Conservation (phyloP, 305 asterid genomes). For the Solanum hybrid region DNA sequence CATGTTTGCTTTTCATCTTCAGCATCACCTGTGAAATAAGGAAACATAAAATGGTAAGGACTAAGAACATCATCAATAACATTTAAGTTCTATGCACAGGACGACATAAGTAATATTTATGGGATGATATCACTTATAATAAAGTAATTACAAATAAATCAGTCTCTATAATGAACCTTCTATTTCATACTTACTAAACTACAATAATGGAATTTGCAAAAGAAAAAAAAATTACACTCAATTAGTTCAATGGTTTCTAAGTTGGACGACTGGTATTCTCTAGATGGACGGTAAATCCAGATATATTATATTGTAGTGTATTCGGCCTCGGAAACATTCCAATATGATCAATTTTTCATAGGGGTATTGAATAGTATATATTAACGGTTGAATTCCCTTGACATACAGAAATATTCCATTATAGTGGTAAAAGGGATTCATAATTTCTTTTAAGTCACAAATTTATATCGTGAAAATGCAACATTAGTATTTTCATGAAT, state of each 20-base stretch:
- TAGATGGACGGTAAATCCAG: too few species aligned
- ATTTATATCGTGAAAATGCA: not conserved
- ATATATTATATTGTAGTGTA: too few species aligned
- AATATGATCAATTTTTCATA: too few species aligned
- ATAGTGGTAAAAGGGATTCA: not conserved
- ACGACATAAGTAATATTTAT: not conserved
- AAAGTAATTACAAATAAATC: too few species aligned
- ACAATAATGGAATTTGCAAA: not conserved
- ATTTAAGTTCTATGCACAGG: not conserved
- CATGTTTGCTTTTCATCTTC: slow-evolving; percentile 98
- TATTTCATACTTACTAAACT: not conserved
- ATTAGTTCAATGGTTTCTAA: too few species aligned
- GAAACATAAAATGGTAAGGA: not conserved
- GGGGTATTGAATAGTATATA: not conserved
- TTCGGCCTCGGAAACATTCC: too few species aligned
- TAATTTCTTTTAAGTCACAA: not conserved
- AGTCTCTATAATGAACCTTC: too few species aligned
- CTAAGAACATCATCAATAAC: not conserved
- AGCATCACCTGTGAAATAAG: slow-evolving; percentile 63
- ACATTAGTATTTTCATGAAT: not conserved
- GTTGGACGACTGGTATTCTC: too few species aligned
- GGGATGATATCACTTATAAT: too few species aligned
- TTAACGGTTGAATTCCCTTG: not conserved
- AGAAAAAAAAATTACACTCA: too few species aligned
- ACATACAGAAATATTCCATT: not conserved